Evolutionary conservation across 192 early-diverging fungal species (phyloP).

Genomic region (Coemansia sp.): DNA sequence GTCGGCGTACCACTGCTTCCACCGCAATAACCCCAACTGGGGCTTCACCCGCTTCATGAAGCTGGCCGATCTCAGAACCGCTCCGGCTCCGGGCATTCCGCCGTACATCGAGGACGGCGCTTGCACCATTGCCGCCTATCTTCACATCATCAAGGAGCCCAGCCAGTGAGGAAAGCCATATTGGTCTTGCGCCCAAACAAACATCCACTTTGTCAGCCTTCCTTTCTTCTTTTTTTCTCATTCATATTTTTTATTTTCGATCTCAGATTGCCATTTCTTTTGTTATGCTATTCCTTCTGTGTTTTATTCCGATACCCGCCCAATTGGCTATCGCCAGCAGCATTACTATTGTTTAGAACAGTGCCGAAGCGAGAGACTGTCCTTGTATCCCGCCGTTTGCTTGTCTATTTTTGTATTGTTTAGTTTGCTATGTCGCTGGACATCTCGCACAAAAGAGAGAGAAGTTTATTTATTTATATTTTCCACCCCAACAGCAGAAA

Average conservation of each 20-base stretch:
- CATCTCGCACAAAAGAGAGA: too few species aligned
- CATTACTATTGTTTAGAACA: too few species aligned
- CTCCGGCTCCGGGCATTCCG: conserved; percentile 46
- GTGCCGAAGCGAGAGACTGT: too few species aligned
- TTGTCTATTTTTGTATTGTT: too few species aligned
- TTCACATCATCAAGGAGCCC: conserved; percentile 81
- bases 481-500: too few species aligned
- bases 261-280: too few species aligned
- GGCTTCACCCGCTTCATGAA: conserved; percentile 88
- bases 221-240: background rate
- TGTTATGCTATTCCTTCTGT: too few species aligned
- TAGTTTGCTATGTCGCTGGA: too few species aligned
- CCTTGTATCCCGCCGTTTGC: too few species aligned
- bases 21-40: conserved; percentile 87
- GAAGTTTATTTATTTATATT: too few species aligned
- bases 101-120: conserved; percentile 75
- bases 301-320: too few species aligned
- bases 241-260: background rate
- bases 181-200: background rate
- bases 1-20: conserved; percentile 86
- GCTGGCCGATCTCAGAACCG: conserved; percentile 56
- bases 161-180: conserved; percentile 35
- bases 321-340: too few species aligned
- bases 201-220: background rate
- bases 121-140: conserved; percentile 68